Conservation (phyloP, 257 asterid species). For the Solanum pennellii region DNA sequence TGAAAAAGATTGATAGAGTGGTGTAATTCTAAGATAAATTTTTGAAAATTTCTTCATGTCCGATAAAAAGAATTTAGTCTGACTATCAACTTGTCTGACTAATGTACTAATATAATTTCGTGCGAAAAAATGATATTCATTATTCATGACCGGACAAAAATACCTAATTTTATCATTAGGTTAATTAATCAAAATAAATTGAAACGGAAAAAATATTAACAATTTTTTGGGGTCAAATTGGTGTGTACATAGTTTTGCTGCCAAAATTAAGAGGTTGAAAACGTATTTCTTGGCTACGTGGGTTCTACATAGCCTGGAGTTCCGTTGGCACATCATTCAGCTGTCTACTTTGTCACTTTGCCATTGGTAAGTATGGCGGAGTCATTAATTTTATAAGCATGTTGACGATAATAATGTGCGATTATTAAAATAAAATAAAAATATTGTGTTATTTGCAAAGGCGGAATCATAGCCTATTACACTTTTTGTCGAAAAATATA, state of each 20-base stretch:
- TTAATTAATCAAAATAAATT: no score
- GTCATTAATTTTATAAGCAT: no score
- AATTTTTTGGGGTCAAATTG: background rate
- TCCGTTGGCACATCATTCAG: background rate
- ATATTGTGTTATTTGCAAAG: background rate
- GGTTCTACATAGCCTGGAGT: background rate
- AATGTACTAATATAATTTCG: no score
- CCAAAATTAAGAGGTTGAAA: background rate
- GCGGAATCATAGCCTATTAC: background rate
- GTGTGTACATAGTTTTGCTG: background rate
- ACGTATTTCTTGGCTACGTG: background rate
- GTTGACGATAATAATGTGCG: background rate
- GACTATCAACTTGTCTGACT: no score
- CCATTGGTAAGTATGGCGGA: background rate
- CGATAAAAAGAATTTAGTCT: background rate
- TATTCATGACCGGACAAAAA: no score
- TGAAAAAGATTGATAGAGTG: background rate
- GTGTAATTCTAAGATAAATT: background rate
- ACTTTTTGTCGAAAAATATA: no score
- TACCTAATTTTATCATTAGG: no score
- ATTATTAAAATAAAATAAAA: no score
- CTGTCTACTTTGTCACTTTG: background rate
- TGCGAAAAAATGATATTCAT: background rate
- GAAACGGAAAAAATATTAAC: no score
- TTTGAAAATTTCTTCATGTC: fast-evolving